phyloP scores from a whole-genome alignment of 768 basidiomycete species.

The Tubosaeta sp. region DNA sequence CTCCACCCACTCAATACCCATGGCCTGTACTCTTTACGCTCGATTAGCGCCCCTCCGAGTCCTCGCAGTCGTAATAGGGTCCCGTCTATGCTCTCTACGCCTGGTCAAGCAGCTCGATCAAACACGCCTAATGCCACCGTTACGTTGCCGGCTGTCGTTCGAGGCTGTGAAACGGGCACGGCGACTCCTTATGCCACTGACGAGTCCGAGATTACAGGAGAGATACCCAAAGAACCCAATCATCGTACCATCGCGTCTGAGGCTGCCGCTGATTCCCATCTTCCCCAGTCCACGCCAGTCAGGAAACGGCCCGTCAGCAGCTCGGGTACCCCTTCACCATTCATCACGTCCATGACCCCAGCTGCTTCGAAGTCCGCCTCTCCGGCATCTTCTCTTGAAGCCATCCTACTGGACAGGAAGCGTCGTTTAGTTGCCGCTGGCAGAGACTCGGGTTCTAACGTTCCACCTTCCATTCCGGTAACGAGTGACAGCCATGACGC shows the following conservation, averaged over 20 bases:
- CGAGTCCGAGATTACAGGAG: constrained; percentile 1
- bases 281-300: not conserved
- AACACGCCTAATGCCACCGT: not conserved
- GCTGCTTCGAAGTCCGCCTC: constrained; percentile 35
- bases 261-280: not conserved
- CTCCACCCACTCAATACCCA: constrained; percentile 42
- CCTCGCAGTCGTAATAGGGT: constrained; percentile 32
- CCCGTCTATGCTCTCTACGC: constrained; percentile 3
- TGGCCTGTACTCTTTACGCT: constrained; percentile 48
- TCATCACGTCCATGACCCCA: constrained; percentile 11
- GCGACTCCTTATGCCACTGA: not conserved
- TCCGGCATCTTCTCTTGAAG: constrained; percentile 60
- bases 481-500: constrained; percentile 17
- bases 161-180: not conserved
- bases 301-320: constrained; percentile 18
- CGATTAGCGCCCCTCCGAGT: constrained; percentile 56
- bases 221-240: not conserved
- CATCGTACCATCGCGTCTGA: not conserved
- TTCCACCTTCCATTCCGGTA: constrained; percentile 1
- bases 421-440: constrained; percentile 40
- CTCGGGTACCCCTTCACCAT: constrained; percentile 9
- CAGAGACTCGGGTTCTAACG: constrained; percentile 9
- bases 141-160: not conserved
- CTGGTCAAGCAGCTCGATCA: constrained; percentile 1
- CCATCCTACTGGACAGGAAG: constrained; percentile 62